Evolutionary conservation across 148 eudicot species (phyloP).

Genomic region (Silene conica): DNA sequence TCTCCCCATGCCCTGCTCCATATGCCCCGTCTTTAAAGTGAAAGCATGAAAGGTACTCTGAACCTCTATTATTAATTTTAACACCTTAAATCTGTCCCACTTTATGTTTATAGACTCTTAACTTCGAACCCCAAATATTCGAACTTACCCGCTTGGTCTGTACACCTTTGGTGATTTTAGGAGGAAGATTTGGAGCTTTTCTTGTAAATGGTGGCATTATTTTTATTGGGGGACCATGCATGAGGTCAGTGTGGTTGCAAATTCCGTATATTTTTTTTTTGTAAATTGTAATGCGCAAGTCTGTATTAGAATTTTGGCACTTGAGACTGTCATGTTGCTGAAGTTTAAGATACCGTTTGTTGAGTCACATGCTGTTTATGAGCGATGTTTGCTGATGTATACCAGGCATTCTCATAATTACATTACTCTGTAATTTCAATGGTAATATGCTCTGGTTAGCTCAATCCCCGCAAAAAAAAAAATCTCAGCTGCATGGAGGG

Average conservation of each 20-base stretch:
- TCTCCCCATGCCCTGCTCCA: slow-evolving; percentile 97
- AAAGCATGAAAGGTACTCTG: slow-evolving; percentile 48
- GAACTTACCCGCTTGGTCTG: not conserved
- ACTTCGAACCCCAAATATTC: slow-evolving; percentile 2
- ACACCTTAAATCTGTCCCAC: not conserved
- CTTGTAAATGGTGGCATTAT: slow-evolving; percentile 19
- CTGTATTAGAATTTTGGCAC: not conserved
- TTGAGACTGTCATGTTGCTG: too few species aligned
- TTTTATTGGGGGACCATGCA: not conserved
- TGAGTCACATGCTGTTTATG: too few species aligned
- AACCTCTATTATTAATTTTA: slow-evolving; percentile 2
- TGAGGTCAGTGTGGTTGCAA: slow-evolving; percentile 16
- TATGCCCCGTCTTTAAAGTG: slow-evolving; percentile 73
- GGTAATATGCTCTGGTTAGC: too few species aligned
- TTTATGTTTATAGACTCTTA: not conserved
- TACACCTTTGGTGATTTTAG: not conserved
- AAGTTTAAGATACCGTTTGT: too few species aligned
- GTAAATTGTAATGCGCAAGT: not conserved
- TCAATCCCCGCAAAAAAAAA: too few species aligned
- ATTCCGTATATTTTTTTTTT: not conserved
- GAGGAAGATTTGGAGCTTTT: slow-evolving; percentile 11
- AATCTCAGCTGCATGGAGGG: too few species aligned
- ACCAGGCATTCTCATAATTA: too few species aligned
- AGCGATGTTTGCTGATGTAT: too few species aligned
- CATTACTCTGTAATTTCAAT: too few species aligned